These are phyloP conservation scores for Linanthus parryae DNA, from an alignment of 148 eudicot species.

Conservation along the genomic window DNA sequence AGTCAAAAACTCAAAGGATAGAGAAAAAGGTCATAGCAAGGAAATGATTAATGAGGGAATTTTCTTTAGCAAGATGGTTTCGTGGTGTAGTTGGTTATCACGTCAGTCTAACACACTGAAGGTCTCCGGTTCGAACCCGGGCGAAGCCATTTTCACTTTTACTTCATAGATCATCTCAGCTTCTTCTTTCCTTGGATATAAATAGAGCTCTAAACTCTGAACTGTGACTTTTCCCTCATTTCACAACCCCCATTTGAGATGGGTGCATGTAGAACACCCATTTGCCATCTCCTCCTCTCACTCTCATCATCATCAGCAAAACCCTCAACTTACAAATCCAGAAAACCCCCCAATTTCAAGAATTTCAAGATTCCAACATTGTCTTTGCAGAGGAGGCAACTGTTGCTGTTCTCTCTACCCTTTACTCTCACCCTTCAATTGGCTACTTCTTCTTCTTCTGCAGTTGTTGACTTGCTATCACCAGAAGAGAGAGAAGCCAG, in stretches of 20 bases:
- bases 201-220: no score
- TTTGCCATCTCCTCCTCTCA: slow-evolving; percentile 2
- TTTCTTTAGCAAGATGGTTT: no score
- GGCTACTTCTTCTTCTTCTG: slow-evolving; percentile 1
- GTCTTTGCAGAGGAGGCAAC: slow-evolving; percentile 15
- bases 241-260: no score
- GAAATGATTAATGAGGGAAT: no score
- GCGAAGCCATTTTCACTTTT: slow-evolving; percentile 49
- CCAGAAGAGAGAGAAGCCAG: slow-evolving; percentile 25
- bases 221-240: no score
- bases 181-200: no score
- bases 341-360: no score
- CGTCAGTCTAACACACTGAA: slow-evolving; percentile 98
- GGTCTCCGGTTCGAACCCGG: slow-evolving; percentile 98
- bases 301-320: not conserved
- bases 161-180: no score
- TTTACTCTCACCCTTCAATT: slow-evolving; percentile 4
- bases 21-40: no score
- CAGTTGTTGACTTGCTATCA: slow-evolving; percentile 15
- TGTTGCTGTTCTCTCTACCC: slow-evolving; percentile 22
- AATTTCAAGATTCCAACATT: no score
- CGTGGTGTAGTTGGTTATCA: slow-evolving; percentile 99
- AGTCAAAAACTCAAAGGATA: no score
- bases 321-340: not conserved
- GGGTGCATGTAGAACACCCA: slow-evolving; percentile 8